Conservation (phyloP, 805 yeast species). For the Lipomyces anomalus region DNA sequence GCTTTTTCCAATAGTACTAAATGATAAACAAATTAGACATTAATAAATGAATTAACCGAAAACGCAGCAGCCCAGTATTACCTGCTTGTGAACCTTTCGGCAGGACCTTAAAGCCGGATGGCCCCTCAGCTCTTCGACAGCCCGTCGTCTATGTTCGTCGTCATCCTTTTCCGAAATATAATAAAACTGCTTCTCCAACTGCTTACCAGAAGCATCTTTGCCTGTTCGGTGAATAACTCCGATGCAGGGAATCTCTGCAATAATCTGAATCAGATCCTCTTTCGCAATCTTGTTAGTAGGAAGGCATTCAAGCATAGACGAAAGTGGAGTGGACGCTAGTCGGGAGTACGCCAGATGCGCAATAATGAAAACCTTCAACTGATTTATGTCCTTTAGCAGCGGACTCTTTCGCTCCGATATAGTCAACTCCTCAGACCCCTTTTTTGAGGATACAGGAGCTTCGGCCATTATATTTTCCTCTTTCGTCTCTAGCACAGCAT, state of each 20-base stretch:
- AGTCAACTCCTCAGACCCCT: no score
- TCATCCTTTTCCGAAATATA: constrained; percentile 78
- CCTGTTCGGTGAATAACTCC: constrained; percentile 89
- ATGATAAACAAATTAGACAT: background rate
- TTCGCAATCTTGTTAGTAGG: constrained; percentile 6
- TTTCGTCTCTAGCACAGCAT: no score
- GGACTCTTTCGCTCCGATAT: no score
- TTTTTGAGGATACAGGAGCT: no score
- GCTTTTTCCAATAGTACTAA: background rate
- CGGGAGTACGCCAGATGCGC: constrained; percentile 90
- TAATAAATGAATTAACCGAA: no score
- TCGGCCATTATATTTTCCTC: no score
- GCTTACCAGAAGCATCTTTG: constrained; percentile 95
- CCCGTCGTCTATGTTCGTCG: constrained; percentile 59
- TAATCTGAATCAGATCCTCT: constrained; percentile 40
- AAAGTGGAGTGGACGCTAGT: constrained; percentile 79
- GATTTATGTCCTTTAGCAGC: no score
- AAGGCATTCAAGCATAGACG: constrained; percentile 58
- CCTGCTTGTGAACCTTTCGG: constrained; percentile 86
- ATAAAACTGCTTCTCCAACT: constrained; percentile 88
- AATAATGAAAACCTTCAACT: constrained; percentile 58
- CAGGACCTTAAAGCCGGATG: constrained; percentile 73
- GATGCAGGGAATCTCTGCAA: constrained; percentile 50
- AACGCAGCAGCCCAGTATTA: no score
- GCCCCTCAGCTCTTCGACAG: constrained; percentile 76